Evolutionary conservation across 768 basidiomycete species (phyloP), one percentile per base, ranked within the genome.

Genomic region (Dictyophora rubrovolvata): DNA sequence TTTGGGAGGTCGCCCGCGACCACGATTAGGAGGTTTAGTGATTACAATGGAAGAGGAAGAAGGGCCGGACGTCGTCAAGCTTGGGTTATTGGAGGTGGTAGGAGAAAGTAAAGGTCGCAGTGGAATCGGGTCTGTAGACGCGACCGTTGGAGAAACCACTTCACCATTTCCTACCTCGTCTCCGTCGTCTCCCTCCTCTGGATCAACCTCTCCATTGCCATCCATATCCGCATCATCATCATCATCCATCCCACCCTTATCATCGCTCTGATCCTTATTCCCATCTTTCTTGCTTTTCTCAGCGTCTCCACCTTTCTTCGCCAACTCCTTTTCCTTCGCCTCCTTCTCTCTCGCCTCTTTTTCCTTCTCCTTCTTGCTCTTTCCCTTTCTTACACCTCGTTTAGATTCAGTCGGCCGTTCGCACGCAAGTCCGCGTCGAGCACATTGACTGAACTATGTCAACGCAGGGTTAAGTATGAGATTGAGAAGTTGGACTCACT

Each of bases 361-460:
- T 10, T 33, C 60, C 17, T 55, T 54, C 17, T 18, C 35, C 14
- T 48, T 52, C 16, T 56, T 55, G 22, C 42, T 23, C 21, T 55
- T 61, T 17, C 73, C 69, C 65, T 77, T 72, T 54, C 83, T 76
- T 77, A 85, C 81, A 10, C 87, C 87, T 17, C 87, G 77, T 36
- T 84, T 76, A 64, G 85, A 87, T 68, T 85, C 84, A 6, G 74
- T 69, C 0, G 87, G 87, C 63, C 86, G 88, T 65, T 84, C 84
- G 68, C 87, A 89, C 59, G 75, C 79, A 52, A 87, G 78, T 33
- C 80, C 79, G 22, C 87, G 81, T 47, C 85, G 77, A 54, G 80
- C 80, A 66, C 87, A 89, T 74, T 89, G 87, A 69, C 87, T 89
- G 65, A 63, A 68, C 49, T 47, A 34, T n/a, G n/a, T n/a, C n/a